A percentile compares a stretch with the other conserved stretches of the same genome.
phyloP scores from a whole-genome alignment of 1,284 basidiomycete species.

The Ganoderma lucidum region DNA sequence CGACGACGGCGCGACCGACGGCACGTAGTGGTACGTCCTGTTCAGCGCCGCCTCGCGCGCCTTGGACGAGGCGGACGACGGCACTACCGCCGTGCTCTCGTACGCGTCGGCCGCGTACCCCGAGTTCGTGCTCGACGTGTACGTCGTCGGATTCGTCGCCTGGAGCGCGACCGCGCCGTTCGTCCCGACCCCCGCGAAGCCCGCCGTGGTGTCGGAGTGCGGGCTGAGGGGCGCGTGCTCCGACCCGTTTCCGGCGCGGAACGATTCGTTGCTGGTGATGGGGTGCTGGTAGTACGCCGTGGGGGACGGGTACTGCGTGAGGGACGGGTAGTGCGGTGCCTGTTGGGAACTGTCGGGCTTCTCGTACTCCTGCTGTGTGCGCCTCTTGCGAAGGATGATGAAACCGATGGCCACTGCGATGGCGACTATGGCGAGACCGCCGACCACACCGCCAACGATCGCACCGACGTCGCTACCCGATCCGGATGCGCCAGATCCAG shows the following conservation, averaged over 20 bases:
- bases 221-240: not conserved
- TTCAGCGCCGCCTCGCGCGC: constrained; percentile 28
- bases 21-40: constrained; percentile 20
- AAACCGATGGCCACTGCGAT: constrained; percentile 17
- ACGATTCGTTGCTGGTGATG: not conserved
- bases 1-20: constrained; percentile 13
- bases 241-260: not conserved
- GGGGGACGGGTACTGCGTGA: not conserved
- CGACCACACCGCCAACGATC: constrained; percentile 32
- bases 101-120: not conserved
- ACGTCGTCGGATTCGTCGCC: not conserved
- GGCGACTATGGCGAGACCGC: constrained; percentile 24
- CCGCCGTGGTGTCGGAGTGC: constrained; percentile 8
- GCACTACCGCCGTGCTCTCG: not conserved
- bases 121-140: constrained; percentile 2
- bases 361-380: constrained; percentile 2
- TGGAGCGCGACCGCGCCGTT: not conserved
- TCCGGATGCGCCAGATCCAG: not conserved
- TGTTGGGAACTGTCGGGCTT: constrained; percentile 14
- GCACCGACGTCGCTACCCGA: constrained; percentile 18
- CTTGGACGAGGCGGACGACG: constrained; percentile 19
- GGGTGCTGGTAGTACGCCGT: constrained; percentile 16
- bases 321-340: constrained; percentile 15
- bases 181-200: constrained; percentile 13
- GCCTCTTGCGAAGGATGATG: constrained; percentile 20